Evolutionary conservation across 1,284 basidiomycete species (phyloP).

Genomic region (Cutaneotrichosporon daszewskae): DNA sequence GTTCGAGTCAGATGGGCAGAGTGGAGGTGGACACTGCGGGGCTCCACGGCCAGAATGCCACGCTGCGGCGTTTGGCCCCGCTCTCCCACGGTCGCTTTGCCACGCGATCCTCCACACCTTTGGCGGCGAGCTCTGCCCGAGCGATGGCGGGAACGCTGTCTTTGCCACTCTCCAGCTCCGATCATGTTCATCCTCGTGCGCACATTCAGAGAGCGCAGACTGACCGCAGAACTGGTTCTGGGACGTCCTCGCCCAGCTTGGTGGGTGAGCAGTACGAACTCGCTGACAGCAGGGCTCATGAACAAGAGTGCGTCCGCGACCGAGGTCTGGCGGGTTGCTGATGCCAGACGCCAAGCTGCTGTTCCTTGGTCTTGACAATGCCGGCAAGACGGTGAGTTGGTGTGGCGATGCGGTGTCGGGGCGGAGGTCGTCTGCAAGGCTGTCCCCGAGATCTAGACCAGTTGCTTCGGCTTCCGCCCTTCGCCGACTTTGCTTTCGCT

Average conservation of each 20-base stretch:
- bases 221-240: slow-evolving; percentile 73
- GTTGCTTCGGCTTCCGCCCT: too few relatives aligned
- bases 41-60: background rate
- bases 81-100: slow-evolving; percentile 3
- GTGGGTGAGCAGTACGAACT: slow-evolving; percentile 52
- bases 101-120: too few relatives aligned
- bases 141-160: too few relatives aligned
- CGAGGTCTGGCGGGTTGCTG: background rate
- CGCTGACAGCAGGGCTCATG: slow-evolving; percentile 64
- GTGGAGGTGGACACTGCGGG: too few relatives aligned
- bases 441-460: too few relatives aligned
- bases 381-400: slow-evolving; percentile 95
- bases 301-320: slow-evolving; percentile 69
- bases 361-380: slow-evolving; percentile 97
- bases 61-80: background rate
- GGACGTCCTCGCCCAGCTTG: slow-evolving; percentile 85
- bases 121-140: too few relatives aligned
- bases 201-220: too few relatives aligned
- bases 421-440: too few relatives aligned
- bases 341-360: slow-evolving; percentile 78
- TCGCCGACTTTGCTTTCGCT: background rate
- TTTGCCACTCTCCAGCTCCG: too few relatives aligned
- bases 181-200: slow-evolving; percentile 72
- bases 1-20: too few relatives aligned
- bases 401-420: background rate